A percentile compares a stretch with the other conserved stretches of the same genome.
Conservation (phyloP, 768 basidiomycete species). For the Ramaria sp. region DNA sequence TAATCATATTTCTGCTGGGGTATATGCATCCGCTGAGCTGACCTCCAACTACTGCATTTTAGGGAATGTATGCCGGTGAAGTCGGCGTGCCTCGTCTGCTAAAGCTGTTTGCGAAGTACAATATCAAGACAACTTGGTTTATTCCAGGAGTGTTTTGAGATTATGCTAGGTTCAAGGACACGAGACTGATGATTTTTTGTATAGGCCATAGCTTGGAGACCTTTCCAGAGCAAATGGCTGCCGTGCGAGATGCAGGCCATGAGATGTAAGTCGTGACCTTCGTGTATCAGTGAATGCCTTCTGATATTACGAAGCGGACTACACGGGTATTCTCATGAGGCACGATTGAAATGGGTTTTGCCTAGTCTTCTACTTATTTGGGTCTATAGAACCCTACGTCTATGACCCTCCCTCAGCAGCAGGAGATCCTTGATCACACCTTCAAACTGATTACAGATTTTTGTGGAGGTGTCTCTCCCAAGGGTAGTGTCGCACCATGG, state of each 20-base stretch:
- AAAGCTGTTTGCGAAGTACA: conserved; percentile 62
- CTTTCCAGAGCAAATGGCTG: conserved; percentile 30
- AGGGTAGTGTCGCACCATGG: conserved; percentile 66
- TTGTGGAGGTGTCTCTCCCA: conserved; percentile 47
- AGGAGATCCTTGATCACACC: conserved; percentile 59
- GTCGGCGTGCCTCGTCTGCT: conserved; percentile 59
- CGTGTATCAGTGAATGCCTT: not conserved
- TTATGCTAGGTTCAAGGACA: not conserved
- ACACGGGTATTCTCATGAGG: conserved; percentile 67
- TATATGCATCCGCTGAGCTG: not conserved
- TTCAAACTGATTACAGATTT: conserved; percentile 55
- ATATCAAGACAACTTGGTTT: conserved; percentile 64
- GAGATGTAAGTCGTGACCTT: conserved; percentile 38
- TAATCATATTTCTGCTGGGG: conserved; percentile 3
- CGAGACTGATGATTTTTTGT: not conserved
- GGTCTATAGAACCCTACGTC: conserved; percentile 43
- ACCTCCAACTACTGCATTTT: conserved; percentile 8
- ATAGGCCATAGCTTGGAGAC: conserved; percentile 64
- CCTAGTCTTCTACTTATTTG: not conserved
- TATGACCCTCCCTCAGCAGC: conserved; percentile 56
- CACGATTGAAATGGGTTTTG: conserved; percentile 10
- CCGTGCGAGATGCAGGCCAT: conserved; percentile 18
- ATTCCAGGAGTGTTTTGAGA: conserved; percentile 41
- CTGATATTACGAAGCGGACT: conserved; percentile 34
- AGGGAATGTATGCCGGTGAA: conserved; percentile 69